Conservation (phyloP, 176 grass and related monocot genomes). For the Aegilops longissima region DNA sequence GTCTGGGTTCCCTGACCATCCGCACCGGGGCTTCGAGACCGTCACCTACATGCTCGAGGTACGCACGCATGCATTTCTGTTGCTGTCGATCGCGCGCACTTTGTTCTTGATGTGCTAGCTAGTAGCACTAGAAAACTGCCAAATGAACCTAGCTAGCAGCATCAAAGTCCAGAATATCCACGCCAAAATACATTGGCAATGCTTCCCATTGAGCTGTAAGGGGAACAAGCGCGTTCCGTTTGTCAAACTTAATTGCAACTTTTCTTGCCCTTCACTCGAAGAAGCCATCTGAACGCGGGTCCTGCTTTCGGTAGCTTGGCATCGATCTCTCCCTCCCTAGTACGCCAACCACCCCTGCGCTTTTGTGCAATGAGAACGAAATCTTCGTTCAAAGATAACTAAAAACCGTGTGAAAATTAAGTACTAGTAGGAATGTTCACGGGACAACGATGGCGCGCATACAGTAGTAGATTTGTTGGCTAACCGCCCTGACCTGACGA, state of each 20-base stretch:
- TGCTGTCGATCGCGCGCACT: background rate
- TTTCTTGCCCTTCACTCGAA: slow-evolving; percentile 34
- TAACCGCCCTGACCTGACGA: background rate
- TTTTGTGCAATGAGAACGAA: background rate
- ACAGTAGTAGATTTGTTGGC: background rate
- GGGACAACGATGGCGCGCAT: background rate
- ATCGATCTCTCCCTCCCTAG: background rate
- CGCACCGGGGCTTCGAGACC: slow-evolving; percentile 97
- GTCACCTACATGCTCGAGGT: slow-evolving; percentile 99
- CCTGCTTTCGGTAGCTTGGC: background rate
- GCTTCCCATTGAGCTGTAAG: background rate
- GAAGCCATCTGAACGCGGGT: background rate
- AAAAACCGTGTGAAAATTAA: background rate
- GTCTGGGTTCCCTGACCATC: slow-evolving; percentile 96
- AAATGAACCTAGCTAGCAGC: background rate
- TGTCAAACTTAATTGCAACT: slow-evolving; percentile 20
- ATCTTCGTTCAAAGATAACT: background rate
- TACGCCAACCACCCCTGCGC: slow-evolving; percentile 9
- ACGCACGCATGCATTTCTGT: background rate
- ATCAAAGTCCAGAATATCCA: too few species aligned
- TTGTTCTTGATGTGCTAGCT: background rate
- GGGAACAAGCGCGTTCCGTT: background rate
- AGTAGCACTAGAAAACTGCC: background rate
- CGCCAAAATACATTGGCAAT: background rate
- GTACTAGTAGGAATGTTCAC: background rate